Percentiles rank a stretch among this genome's conserved stretches.
These are phyloP conservation scores for Pezicula radicicola DNA, from an alignment of 2,329 filamentous ascomycete genomes.

Conservation along the genomic window DNA sequence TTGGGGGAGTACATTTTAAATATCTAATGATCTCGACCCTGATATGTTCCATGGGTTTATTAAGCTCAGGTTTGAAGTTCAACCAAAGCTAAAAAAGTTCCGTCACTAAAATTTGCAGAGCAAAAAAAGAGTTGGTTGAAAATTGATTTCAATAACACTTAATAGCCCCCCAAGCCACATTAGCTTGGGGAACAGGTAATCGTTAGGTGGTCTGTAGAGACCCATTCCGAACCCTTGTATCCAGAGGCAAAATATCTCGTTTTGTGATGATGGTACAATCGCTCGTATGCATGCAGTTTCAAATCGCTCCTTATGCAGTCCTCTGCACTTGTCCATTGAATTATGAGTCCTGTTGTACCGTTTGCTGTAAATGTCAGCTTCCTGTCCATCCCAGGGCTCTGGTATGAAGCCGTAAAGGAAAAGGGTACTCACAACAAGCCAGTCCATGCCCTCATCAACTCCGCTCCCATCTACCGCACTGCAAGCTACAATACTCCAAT, in stretches of 20 bases:
- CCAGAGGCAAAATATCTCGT: neutral
- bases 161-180: no score
- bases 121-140: no score
- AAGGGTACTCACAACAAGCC: slow-evolving; percentile 61
- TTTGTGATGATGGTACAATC: neutral
- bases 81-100: no score
- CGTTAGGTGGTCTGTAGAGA: neutral
- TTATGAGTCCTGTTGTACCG: slow-evolving; percentile 30
- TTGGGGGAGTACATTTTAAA: no score
- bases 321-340: neutral
- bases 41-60: no score
- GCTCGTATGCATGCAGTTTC: slow-evolving; percentile 11
- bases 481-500: slow-evolving; percentile 99
- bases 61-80: no score
- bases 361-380: slow-evolving; percentile 26
- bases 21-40: no score
- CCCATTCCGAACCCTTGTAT: no score
- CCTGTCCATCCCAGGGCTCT: neutral
- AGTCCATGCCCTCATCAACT: slow-evolving; percentile 98
- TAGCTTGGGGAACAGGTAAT: no score
- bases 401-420: neutral
- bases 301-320: slow-evolving; percentile 6
- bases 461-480: slow-evolving; percentile 94
- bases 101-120: no score
- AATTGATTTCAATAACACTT: no score